Conservation (phyloP, 2,329 filamentous ascomycete species). For the Hortaea werneckii region DNA sequence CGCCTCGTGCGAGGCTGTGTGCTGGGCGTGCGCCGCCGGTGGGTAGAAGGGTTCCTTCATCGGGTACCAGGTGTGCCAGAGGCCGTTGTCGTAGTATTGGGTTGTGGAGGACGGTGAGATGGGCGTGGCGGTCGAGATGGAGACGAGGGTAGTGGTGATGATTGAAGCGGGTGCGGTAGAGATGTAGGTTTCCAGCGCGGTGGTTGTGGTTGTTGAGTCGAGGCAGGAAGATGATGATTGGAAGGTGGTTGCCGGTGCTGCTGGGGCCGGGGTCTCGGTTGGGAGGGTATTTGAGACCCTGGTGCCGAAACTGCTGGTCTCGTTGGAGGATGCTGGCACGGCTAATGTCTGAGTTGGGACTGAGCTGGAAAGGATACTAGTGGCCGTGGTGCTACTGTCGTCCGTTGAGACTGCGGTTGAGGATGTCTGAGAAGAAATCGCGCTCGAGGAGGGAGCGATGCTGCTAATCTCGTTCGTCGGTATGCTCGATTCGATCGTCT, state of each 20-base stretch:
- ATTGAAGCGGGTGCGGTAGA: neutral
- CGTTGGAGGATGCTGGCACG: neutral
- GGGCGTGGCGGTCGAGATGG: conserved; percentile 8
- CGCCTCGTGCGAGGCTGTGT: neutral
- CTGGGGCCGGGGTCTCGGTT: neutral
- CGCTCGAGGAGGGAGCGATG: too few species aligned
- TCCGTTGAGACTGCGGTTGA: neutral
- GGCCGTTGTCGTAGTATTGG: conserved; percentile 34
- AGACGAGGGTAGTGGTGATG: conserved; percentile 2
- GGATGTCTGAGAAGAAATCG: too few species aligned
- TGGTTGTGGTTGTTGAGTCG: neutral
- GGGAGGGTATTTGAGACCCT: neutral
- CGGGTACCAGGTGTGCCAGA: conserved; percentile 35
- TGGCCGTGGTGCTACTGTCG: neutral
- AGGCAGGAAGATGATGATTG: neutral
- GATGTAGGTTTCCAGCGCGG: neutral
- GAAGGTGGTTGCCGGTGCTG: neutral
- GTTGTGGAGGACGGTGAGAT: conserved; percentile 11
- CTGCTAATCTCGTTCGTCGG: too few species aligned
- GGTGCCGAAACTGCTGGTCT: neutral
- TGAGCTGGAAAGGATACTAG: neutral
- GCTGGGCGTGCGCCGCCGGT: neutral
- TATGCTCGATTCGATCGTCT: too few species aligned
- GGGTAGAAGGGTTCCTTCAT: neutral
- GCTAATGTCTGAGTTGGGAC: neutral